Evolutionary conservation across 2,329 filamentous ascomycete genomes (phyloP), one percentile per base, ranked within the genome.

Genomic region (Iodosphaeria phyllophila): DNA sequence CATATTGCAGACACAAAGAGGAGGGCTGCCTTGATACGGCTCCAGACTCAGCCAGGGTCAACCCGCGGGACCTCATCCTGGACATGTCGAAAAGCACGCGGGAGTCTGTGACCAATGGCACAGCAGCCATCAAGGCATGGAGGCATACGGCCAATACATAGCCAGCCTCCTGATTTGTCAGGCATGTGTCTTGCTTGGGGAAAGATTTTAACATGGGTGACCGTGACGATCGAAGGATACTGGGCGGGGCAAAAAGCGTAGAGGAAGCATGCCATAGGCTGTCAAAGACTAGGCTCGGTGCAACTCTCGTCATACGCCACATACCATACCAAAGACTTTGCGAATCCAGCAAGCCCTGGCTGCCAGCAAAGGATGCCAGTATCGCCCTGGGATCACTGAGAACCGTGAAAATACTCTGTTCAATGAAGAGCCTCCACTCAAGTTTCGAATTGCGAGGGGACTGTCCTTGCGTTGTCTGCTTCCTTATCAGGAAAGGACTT

Each of bases 401-500:
- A 5, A 72, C 60, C 34, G 63, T 63, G 40, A 74, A 76, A 5
- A 76, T 47, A 24, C 63, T 67, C 37, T 76, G 72, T 32, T 73
- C 62, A 16, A 64, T 56, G 35, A 76, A 76, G 2, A 54, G 39
- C 32, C 58, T 64, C 64, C 70, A 75, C 30, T 65, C 52, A 8
- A 48, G 39, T 27, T 44, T 51, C 14, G 58, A 31, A 24, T 45
- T 35, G 11, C 12, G 18, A n/a, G n/a, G n/a, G n/a, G n/a, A n/a
- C n/a, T n/a, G n/a, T n/a, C n/a, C n/a, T n/a, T n/a, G n/a, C n/a
- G n/a, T n/a, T n/a, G n/a, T n/a, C n/a, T n/a, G n/a, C n/a, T n/a
- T n/a, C n/a, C n/a, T n/a, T n/a, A n/a, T n/a, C n/a, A n/a, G n/a
- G n/a, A n/a, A n/a, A n/a, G n/a, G n/a, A n/a, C n/a, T n/a, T n/a